Evolutionary conservation across 2,329 filamentous ascomycete species (phyloP).

Genomic region (Colletotrichum australisinense): DNA sequence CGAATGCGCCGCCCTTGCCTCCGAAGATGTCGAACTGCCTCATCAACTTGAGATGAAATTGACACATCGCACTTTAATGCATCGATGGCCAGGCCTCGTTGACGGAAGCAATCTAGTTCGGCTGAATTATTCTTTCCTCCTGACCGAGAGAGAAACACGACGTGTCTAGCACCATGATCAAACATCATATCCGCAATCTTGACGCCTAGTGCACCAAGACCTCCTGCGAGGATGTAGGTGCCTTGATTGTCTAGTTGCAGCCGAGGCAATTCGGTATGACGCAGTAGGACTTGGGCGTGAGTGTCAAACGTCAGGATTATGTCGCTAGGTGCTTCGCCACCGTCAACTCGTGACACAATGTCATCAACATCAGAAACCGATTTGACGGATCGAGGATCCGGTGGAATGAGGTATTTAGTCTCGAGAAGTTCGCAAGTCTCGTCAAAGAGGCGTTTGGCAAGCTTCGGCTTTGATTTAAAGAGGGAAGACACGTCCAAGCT

Average conservation of each 20-base stretch:
- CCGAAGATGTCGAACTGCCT: neutral
- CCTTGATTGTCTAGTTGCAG: neutral
- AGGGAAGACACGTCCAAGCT: neutral
- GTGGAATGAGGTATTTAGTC: neutral
- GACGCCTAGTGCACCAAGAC: constrained; percentile 41
- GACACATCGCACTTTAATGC: constrained; percentile 16
- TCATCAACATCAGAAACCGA: constrained; percentile 38
- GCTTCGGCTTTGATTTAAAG: neutral
- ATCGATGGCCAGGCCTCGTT: neutral
- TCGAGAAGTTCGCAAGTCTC: neutral
- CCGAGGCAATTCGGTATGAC: constrained; percentile 35
- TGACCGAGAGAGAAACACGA: constrained; percentile 45
- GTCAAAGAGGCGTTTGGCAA: neutral
- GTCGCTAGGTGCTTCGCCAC: constrained; percentile 46
- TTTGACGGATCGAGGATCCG: neutral
- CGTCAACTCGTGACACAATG: constrained; percentile 41
- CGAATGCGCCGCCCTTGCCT: constrained; percentile 43
- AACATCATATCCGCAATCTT: constrained; percentile 41
- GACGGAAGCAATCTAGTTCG: neutral
- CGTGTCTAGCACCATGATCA: constrained; percentile 39
- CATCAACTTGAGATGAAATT: neutral
- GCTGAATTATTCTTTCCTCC: constrained; percentile 3
- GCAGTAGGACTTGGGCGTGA: neutral
- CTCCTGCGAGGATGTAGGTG: constrained; percentile 25
- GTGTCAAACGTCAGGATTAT: constrained; percentile 23